These are phyloP conservation scores for Aspergillus floridensis DNA, from an alignment of 2,329 filamentous ascomycete genomes.

Conservation along the genomic window DNA sequence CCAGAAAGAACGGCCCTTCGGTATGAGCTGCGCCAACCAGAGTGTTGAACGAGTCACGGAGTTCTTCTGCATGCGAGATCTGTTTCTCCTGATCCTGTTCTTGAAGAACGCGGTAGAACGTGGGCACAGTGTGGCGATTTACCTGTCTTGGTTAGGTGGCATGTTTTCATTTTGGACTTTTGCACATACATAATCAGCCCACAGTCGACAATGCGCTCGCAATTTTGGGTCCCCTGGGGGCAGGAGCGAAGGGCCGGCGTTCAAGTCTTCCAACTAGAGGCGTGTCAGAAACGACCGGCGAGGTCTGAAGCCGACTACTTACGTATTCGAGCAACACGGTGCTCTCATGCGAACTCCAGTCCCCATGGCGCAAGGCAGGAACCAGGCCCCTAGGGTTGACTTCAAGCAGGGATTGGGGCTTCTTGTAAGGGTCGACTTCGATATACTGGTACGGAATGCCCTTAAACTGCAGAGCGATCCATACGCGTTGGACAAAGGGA, in stretches of 20 bases:
- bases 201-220: slow-evolving; percentile 72
- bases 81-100: slow-evolving; percentile 61
- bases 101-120: slow-evolving; percentile 72
- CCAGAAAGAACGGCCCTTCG: slow-evolving; percentile 68
- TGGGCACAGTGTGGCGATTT: slow-evolving; percentile 71
- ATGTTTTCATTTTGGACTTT: slow-evolving; percentile 8
- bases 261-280: slow-evolving; percentile 68
- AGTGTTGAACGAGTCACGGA: slow-evolving; percentile 65
- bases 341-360: slow-evolving; percentile 81
- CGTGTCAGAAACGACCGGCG: neutral
- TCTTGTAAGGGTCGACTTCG: slow-evolving; percentile 77
- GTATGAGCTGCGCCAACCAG: slow-evolving; percentile 57
- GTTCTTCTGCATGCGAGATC: slow-evolving; percentile 56
- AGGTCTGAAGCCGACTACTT: slow-evolving; percentile 27
- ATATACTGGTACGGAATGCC: slow-evolving; percentile 78
- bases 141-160: slow-evolving; percentile 50
- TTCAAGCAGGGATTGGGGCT: slow-evolving; percentile 67
- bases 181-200: slow-evolving; percentile 68
- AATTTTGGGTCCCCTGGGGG: slow-evolving; percentile 63
- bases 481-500: slow-evolving; percentile 82
- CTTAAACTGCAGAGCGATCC: slow-evolving; percentile 83
- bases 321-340: slow-evolving; percentile 83
- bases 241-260: slow-evolving; percentile 59
- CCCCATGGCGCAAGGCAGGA: slow-evolving; percentile 71
- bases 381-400: slow-evolving; percentile 74